Evolutionary conservation across 352 stramenopile species (phyloP).

Genomic region (Phytophthora nicotianae): DNA sequence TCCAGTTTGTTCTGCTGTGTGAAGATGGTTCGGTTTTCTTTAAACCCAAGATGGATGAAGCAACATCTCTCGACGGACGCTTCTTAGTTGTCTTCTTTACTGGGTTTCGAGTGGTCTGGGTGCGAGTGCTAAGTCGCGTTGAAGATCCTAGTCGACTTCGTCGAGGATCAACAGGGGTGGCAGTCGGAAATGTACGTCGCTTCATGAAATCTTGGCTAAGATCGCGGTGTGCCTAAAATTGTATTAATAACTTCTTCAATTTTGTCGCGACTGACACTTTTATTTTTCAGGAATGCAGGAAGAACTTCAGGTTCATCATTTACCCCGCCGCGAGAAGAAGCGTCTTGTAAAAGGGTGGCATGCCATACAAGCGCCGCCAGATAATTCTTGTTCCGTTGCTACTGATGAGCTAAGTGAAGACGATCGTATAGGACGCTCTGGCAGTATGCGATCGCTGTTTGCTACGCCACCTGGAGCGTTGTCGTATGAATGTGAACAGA

Average conservation of each 20-base stretch:
- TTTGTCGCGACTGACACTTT: neutral
- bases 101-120: neutral
- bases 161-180: neutral
- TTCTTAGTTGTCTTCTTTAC: conserved; percentile 25
- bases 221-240: neutral
- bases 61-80: neutral
- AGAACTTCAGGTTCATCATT: conserved; percentile 22
- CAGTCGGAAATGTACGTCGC: conserved; percentile 18
- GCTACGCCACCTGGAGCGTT: conserved; percentile 20
- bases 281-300: conserved; percentile 20
- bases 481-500: conserved; percentile 19
- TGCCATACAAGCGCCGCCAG: conserved; percentile 3
- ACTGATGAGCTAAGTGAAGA: neutral
- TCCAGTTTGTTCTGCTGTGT: conserved; percentile 2
- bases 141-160: neutral
- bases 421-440: neutral
- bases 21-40: conserved; percentile 3
- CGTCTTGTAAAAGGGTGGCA: conserved; percentile 41
- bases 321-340: conserved; percentile 48
- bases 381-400: neutral
- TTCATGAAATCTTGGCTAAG: conserved; percentile 23
- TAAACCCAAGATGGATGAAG: conserved; percentile 15
- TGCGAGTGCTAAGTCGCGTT: neutral
- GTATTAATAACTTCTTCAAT: conserved; percentile 24
- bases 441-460: conserved; percentile 25